Base-by-base conservation (phyloP, 768 basidiomycete species). In the Pluteus cervinus region DNA sequence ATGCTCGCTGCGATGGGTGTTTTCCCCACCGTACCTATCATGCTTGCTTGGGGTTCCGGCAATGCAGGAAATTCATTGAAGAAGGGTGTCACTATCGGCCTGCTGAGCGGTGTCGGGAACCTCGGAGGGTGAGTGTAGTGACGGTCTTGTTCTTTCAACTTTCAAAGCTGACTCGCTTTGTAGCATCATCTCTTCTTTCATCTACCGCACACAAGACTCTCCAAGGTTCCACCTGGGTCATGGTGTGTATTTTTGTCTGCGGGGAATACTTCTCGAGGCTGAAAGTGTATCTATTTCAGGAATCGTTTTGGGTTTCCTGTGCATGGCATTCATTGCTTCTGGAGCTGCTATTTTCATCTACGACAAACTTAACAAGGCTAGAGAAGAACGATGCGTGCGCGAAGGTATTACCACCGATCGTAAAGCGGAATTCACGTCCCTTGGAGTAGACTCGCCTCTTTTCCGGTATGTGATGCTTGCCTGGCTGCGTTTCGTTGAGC, bases 21-120 rank as follows among this genome's bases (percentile, higher is more conserved):
- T 12, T 74, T 52, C 41, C 67, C 75, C 0, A 64, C 62, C 11
- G 55, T 72, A 26, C 51, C 56, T 2, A 26, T 71, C 21, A 46
- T 51, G 21, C 48, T 76, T 0, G 67, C 70, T 24, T 75, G 73
- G 75, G 63, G 56, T 3, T 56, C 61, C 5, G 68, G 65, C 3
- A 75, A 75, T 38, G 63, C 71, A 0, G 74, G 73, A 12, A 70
- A 73, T 18, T 69, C 71, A 36, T 40, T 69, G 35, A 74, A 74
- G 49, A 60, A 63, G 28, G 75, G 62, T 2, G 66, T 73, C 7
- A 61, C 63, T 16, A 45, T 75, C 29, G 75, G 65, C 4, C 57
- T 71, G 55, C 55, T 73, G 12, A 61, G 66, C 26, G 69, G 68
- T 23, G 11, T 67, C 11, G 70, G 66, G 14, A 76, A 75, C 37